phyloP scores from a whole-genome alignment of 306 rosid genomes.

The Herpetospermum pedunculosum region DNA sequence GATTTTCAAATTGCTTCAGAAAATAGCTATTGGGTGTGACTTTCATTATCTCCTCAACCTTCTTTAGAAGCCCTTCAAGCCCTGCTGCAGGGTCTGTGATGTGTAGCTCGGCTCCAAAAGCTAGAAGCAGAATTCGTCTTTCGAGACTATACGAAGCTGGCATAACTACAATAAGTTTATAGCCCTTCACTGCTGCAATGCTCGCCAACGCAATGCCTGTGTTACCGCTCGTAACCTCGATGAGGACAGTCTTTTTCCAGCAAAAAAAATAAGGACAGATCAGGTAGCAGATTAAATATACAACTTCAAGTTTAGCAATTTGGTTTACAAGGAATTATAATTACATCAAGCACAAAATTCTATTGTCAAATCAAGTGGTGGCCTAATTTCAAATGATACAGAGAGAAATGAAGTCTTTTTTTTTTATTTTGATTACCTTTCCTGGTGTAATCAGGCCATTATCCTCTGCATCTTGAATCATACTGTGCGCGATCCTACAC shows the following conservation, averaged over 20 bases:
- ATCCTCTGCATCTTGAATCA: constrained; percentile 75
- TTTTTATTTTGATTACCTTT: constrained; percentile 56
- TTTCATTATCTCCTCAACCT: constrained; percentile 36
- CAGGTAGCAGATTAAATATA: neutral
- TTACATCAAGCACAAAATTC: neutral
- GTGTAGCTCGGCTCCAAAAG: constrained; percentile 68
- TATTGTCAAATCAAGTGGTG: neutral
- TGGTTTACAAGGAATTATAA: neutral
- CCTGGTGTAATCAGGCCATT: constrained; percentile 73
- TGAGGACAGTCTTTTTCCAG: constrained; percentile 43
- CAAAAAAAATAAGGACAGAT: constrained; percentile 12
- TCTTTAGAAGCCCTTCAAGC: constrained; percentile 26
- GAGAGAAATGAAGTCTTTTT: neutral
- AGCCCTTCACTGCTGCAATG: constrained; percentile 58
- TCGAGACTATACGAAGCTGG: constrained; percentile 47
- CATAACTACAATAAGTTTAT: constrained; percentile 44
- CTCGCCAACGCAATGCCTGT: constrained; percentile 74
- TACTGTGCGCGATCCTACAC: constrained; percentile 51
- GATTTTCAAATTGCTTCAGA: constrained; percentile 51
- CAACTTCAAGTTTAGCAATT: neutral
- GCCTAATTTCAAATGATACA: neutral
- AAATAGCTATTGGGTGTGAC: constrained; percentile 36
- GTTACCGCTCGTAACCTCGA: constrained; percentile 68
- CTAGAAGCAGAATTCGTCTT: constrained; percentile 45
- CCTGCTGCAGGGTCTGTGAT: constrained; percentile 59